These are phyloP conservation scores for Pyrus betulifolia DNA, from an alignment of 306 rosid species.

Conservation along the genomic window DNA sequence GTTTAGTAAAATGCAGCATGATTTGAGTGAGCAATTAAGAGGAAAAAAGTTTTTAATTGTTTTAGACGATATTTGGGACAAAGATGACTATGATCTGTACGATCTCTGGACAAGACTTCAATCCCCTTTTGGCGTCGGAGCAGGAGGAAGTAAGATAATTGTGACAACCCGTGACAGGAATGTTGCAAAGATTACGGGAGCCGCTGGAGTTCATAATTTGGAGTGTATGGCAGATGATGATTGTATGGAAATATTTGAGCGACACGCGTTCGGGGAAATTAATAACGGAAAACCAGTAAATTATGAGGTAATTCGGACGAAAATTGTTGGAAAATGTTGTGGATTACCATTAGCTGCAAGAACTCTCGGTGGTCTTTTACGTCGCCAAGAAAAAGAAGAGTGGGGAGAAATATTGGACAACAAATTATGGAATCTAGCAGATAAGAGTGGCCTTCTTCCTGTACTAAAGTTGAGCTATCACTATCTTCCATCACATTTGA, in stretches of 20 bases:
- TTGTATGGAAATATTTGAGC: conserved; percentile 6
- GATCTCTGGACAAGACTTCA: too few species aligned
- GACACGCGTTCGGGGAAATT: conserved; percentile 1
- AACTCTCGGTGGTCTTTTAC: conserved; percentile 18
- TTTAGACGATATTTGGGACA: conserved; percentile 23
- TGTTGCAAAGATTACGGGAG: neutral
- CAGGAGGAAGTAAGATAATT: conserved; percentile 9
- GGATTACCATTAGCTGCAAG: conserved; percentile 27
- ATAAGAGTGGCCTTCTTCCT: conserved; percentile 2
- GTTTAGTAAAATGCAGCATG: too few species aligned
- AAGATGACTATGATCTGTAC: too few species aligned
- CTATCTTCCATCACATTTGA: conserved; percentile 9
- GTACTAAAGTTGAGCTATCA: conserved; percentile 16
- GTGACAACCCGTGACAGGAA: conserved; percentile 10
- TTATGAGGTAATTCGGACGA: too few species aligned
- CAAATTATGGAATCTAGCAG: conserved; percentile 3
- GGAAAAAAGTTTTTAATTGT: neutral
- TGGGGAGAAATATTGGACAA: conserved; percentile 12
- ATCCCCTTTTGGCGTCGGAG: neutral
- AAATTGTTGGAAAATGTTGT: conserved; percentile 10
- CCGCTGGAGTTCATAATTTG: neutral
- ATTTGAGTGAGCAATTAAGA: neutral
- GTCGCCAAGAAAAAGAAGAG: neutral
- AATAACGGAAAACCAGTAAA: neutral
- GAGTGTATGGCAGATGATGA: neutral